A percentile compares a stretch with the other conserved stretches of the same genome.
These are phyloP conservation scores for Echites panduratus DNA, from an alignment of 257 asterid genomes.

Conservation along the genomic window DNA sequence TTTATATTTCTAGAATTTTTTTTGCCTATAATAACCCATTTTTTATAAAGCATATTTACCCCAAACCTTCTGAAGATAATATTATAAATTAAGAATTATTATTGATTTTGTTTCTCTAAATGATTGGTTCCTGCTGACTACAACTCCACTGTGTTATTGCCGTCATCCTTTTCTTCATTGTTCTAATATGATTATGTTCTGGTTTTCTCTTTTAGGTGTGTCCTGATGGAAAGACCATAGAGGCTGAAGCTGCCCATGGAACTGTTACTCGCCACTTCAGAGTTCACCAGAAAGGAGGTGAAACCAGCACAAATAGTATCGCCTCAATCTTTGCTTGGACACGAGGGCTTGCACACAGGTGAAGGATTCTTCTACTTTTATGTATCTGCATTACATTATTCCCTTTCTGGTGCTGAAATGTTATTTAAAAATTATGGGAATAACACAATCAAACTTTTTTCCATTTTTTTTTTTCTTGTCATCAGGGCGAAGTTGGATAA, in stretches of 20 bases:
- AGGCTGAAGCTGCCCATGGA: conserved; percentile 99
- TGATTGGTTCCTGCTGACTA: not conserved
- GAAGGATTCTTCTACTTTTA: not conserved
- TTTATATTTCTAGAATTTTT: not conserved
- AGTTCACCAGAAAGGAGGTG: conserved; percentile 98
- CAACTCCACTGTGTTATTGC: not conserved
- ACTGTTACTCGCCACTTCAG: conserved; percentile 96
- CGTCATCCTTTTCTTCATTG: not conserved
- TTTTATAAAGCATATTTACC: too few relatives aligned
- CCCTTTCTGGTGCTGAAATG: not conserved
- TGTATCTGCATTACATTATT: not conserved
- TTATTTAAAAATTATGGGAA: not conserved
- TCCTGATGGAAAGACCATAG: conserved; percentile 99
- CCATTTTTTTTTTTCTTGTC: not conserved
- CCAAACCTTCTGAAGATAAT: too few relatives aligned
- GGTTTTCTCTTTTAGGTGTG: conserved; percentile 52
- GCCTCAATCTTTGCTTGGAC: conserved; percentile 99
- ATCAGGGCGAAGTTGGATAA: conserved; percentile 86
- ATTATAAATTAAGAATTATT: too few relatives aligned
- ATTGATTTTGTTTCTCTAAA: not conserved
- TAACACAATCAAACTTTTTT: not conserved
- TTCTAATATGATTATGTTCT: conserved; percentile 17
- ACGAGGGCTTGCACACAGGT: conserved; percentile 99
- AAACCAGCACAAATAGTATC: conserved; percentile 98
- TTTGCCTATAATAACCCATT: too few relatives aligned